Evolutionary conservation across 106 monocot genomes (phyloP), one percentile per base, ranked within the genome.

Genomic region (Phalaenopsis equestris): DNA sequence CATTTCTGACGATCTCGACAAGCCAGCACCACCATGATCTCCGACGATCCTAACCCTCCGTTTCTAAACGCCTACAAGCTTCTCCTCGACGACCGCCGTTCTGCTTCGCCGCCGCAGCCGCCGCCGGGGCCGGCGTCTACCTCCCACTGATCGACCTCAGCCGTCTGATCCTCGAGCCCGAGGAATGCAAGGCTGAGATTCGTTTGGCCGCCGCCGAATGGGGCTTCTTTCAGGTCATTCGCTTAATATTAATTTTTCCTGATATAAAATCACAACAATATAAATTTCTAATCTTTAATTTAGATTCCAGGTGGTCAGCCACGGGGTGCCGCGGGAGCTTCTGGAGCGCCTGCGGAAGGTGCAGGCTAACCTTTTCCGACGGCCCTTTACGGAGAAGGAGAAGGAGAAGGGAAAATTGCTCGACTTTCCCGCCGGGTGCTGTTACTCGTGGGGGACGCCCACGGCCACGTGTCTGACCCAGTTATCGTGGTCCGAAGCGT

Each of bases 401-500:
- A 48, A 43, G 47, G 72, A 49, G 36, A 48, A 43, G 47, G 67
- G 75, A n/a, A 47, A 56, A 67, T 45, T 77, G 47, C 42, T 68
- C 6, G 82, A 68, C 65, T 77, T 77, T 42, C 8, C 72, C 21
- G 4, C 78, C 2, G 81, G 81, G 52, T 52, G 14, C 39, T 81
- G 81, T 48, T 84, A 87, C 56, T 55, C 77, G 21, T 87, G 84
- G 84, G 87, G 87, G 14, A 76, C 75, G 30, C 82, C 84, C 46
- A 76, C 67, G 8, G 84, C 87, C 52, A 84, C 80, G 8, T 84
- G 58, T 15, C 61, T 84, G 73, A 18, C 12, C 23, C 61, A 87
- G 76, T 46, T 86, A 16, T 86, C 83, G 42, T 86, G 81, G 87
- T 87, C 87, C 4, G 87, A 87, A 56, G 81, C 87, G 45, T 87